Base-by-base conservation (phyloP, 805 yeast genomes). In the Candida maris region DNA sequence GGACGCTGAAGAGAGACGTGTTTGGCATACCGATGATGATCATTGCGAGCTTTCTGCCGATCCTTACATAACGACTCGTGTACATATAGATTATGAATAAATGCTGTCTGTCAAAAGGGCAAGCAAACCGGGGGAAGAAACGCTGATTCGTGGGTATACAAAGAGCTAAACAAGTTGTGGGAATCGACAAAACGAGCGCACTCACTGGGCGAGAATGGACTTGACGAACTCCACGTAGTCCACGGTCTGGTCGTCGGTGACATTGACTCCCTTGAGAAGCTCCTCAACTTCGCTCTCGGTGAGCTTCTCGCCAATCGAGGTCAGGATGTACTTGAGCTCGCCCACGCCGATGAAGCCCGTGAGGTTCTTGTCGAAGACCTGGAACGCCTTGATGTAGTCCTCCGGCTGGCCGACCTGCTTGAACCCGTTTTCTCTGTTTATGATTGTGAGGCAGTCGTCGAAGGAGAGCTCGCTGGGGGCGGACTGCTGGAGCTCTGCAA, bases 21-120 rank as follows among this genome's bases (percentile, higher is more conserved):
- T 91, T 93, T 63, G 97, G 96, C 6, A 81, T 91, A 35, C 98
- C 98, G 12, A 82, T 93, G 87, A 89, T 91, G 95, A 82, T 93
- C 16, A 75, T 91, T 22, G 97, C 96, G 13, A 93, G 87, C 56
- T 91, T 91, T 57, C 67, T 91, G 49, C 97, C 97, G 0, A 81
- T 86, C 19, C 43, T 77, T 32, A 68, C 65, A 4, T 61, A 41
- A 45, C n/a, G 13, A 17, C 14, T 22, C 24, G 9, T 22, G 14
- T 24, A 13, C 28, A 16, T n/a, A n/a, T n/a, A n/a, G n/a, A n/a
- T n/a, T n/a, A n/a, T n/a, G n/a, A n/a, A n/a, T n/a, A n/a, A n/a
- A n/a, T n/a, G n/a, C n/a, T n/a, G n/a, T n/a, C n/a, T n/a, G n/a
- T n/a, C n/a, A n/a, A n/a, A n/a, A n/a, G n/a, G n/a, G n/a, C n/a